These are phyloP conservation scores for Sphaerobolus stellatus DNA, from an alignment of 1,284 basidiomycete genomes.

Conservation along the genomic window DNA sequence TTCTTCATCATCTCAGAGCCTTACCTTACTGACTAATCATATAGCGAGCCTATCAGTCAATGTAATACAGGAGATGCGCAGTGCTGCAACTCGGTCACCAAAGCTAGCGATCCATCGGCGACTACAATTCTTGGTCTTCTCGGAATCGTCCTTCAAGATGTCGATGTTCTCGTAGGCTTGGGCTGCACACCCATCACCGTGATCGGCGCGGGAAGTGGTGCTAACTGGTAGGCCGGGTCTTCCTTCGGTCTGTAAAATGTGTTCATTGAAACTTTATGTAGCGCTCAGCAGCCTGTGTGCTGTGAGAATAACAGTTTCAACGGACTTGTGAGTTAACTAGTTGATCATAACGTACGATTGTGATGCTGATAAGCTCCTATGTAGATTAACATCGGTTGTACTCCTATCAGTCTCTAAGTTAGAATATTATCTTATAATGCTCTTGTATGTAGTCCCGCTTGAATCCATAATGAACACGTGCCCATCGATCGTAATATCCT, in stretches of 20 bases:
- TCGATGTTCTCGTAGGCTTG: conserved; percentile 24
- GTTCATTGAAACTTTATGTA: background rate
- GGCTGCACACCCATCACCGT: conserved; percentile 25
- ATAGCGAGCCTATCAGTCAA: no score
- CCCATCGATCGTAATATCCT: no score
- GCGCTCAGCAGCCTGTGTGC: conserved; percentile 4
- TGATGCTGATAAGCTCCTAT: no score
- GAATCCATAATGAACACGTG: no score
- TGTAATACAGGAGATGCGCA: conserved; percentile 30
- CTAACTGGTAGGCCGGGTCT: conserved; percentile 4
- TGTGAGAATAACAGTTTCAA: background rate
- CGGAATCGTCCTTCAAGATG: conserved; percentile 15
- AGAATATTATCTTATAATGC: no score
- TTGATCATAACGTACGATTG: no score
- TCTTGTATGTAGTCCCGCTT: no score
- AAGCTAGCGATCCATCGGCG: conserved; percentile 2
- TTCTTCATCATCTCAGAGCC: no score
- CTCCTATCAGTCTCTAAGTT: no score
- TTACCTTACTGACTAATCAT: no score
- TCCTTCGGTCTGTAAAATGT: no score
- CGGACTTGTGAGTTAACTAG: background rate
- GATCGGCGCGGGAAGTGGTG: conserved; percentile 19
- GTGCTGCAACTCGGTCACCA: conserved; percentile 22
- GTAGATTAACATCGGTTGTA: no score
- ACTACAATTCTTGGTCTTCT: conserved; percentile 16